Conservation (phyloP, 176 grass and related monocot species). For the Triticum timopheevii region DNA sequence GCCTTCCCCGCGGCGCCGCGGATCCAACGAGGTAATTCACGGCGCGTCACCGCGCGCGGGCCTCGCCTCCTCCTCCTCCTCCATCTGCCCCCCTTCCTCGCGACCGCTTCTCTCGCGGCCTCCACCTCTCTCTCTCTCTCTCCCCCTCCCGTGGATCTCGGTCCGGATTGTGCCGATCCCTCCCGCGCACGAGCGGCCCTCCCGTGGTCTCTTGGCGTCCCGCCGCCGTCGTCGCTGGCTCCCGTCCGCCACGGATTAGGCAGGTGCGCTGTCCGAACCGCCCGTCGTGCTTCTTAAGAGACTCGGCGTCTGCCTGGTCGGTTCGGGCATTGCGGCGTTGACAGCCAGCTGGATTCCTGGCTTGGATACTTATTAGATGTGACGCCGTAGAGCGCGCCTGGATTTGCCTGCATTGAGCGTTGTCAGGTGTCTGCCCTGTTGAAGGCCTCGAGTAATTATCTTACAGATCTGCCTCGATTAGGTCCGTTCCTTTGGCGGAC, state of each 20-base stretch:
- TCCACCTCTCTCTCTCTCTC: neutral
- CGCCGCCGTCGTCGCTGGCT: neutral
- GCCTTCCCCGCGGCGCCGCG: neutral
- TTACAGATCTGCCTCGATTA: constrained; percentile 32
- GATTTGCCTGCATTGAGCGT: constrained; percentile 30
- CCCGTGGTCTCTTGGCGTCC: neutral
- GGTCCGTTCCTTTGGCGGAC: neutral
- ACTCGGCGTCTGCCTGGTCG: neutral
- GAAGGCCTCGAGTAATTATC: neutral
- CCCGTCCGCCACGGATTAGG: neutral
- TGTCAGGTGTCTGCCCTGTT: neutral
- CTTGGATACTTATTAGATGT: neutral
- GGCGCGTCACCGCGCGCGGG: neutral
- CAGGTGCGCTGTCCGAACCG: neutral
- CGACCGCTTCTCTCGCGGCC: neutral
- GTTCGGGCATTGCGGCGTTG: neutral
- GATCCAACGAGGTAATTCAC: constrained; percentile 10
- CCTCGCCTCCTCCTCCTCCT: neutral
- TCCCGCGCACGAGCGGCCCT: neutral
- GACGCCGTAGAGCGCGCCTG: neutral
- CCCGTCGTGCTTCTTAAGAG: neutral
- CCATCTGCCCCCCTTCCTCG: neutral
- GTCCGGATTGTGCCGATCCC: neutral
- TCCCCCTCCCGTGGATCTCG: constrained; percentile 21
- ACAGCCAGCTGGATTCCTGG: neutral